Evolutionary conservation across 2,329 filamentous ascomycete species (phyloP).

Genomic region (Elsinoe batatas): DNA sequence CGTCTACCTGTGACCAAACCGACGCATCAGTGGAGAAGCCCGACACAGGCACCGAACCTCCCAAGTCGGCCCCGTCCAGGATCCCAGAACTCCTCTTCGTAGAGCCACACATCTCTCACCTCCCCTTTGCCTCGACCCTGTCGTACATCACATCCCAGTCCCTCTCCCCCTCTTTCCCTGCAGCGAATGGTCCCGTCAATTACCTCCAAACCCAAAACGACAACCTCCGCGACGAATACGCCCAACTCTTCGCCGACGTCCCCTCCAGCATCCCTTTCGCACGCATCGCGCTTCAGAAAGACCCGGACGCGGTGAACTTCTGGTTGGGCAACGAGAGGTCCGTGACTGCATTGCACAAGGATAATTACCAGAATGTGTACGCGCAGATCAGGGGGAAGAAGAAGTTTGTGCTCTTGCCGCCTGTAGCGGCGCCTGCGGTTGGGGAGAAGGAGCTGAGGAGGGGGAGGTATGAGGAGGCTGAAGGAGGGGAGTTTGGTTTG

Average conservation of each 20-base stretch:
- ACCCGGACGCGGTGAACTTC: conserved; percentile 68
- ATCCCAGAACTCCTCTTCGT: too few relatives aligned
- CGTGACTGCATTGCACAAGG: conserved; percentile 65
- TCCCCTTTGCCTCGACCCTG: conserved; percentile 52
- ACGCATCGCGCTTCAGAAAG: conserved; percentile 54
- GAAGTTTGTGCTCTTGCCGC: conserved; percentile 65
- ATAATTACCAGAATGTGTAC: conserved; percentile 80
- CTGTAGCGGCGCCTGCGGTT: conserved; percentile 58
- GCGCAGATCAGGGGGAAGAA: conserved; percentile 65
- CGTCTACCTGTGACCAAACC: conserved; percentile 43
- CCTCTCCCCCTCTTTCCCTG: too few relatives aligned
- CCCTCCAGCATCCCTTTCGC: conserved; percentile 59
- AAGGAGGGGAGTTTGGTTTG: conserved; percentile 14
- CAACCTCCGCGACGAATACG: conserved; percentile 67
- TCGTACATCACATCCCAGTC: conserved; percentile 47
- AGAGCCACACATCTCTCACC: too few relatives aligned
- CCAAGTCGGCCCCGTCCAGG: too few relatives aligned
- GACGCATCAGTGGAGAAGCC: conserved; percentile 63
- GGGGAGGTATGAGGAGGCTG: conserved; percentile 45
- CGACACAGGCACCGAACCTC: conserved; percentile 27
- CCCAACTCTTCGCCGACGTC: conserved; percentile 51
- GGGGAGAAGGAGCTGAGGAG: conserved; percentile 50
- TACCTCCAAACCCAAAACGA: conserved; percentile 75
- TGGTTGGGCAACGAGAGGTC: conserved; percentile 69
- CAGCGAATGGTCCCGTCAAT: conserved; percentile 35